These are phyloP conservation scores for Teratosphaeriaceae sp. DNA, from an alignment of 2,329 filamentous ascomycete species.

Conservation along the genomic window DNA sequence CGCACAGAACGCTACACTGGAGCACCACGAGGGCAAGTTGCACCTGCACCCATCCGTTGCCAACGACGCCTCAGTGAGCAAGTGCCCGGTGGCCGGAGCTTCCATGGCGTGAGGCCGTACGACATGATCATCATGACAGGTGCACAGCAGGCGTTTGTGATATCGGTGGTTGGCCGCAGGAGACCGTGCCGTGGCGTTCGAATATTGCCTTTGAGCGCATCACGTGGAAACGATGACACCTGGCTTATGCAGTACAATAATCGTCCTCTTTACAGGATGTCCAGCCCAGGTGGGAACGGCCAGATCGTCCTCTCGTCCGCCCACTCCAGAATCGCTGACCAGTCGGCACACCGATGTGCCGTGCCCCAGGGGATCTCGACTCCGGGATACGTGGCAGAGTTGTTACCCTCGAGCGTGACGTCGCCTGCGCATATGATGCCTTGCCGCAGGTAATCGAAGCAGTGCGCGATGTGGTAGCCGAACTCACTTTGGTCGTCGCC, in stretches of 20 bases:
- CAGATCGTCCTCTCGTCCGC: constrained; percentile 6
- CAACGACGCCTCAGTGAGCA: constrained; percentile 29
- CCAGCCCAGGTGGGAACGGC: constrained; percentile 4
- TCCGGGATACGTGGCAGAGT: constrained; percentile 6
- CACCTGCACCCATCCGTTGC: constrained; percentile 35
- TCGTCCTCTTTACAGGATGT: constrained; percentile 3
- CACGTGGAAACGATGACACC: too few relatives aligned
- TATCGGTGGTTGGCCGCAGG: too few relatives aligned
- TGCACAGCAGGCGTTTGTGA: too few relatives aligned
- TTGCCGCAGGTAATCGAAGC: constrained; percentile 27
- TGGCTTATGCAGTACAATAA: too few relatives aligned
- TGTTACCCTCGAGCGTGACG: constrained; percentile 17
- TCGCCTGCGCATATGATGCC: constrained; percentile 23
- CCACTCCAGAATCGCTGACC: constrained; percentile 3
- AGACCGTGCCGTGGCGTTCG: background rate
- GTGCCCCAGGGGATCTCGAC: constrained; percentile 10
- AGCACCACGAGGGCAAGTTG: constrained; percentile 39
- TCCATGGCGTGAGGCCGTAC: background rate
- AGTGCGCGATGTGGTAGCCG: constrained; percentile 21
- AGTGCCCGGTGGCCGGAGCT: constrained; percentile 35
- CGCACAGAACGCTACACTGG: constrained; percentile 30
- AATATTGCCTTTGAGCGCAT: too few relatives aligned
- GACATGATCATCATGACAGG: background rate
- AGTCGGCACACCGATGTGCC: constrained; percentile 5
- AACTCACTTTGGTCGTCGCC: constrained; percentile 6